Percentiles rank a stretch among this genome's conserved stretches.
Conservation (phyloP, 257 asterid species). For the Cruciata laevipes region DNA sequence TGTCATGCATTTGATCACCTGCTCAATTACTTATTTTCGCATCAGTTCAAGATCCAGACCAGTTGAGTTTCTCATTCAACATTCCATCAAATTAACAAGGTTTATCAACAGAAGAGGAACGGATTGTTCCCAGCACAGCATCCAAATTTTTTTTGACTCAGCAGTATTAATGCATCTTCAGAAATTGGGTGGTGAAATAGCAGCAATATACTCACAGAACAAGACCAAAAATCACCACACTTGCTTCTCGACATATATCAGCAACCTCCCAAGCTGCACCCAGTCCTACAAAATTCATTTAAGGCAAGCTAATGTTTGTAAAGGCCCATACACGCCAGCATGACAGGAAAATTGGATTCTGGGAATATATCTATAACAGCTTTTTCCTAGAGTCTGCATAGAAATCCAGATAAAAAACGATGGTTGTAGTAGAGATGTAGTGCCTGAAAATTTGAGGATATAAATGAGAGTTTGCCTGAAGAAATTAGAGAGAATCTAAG, state of each 20-base stretch:
- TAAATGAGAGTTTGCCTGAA: slow-evolving; percentile 59
- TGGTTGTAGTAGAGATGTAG: no score
- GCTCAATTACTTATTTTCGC: slow-evolving; percentile 75
- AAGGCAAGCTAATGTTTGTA: no score
- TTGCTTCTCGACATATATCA: slow-evolving; percentile 69
- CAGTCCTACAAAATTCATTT: slow-evolving; percentile 42
- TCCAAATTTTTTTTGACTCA: not conserved
- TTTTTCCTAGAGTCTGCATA: no score
- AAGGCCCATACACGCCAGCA: no score
- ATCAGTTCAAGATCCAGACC: not conserved
- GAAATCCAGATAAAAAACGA: no score
- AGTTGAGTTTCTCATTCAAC: not conserved
- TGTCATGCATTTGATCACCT: slow-evolving; percentile 65
- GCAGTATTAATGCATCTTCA: not conserved
- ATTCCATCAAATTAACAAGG: not conserved
- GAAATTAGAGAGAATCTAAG: no score
- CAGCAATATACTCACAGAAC: slow-evolving; percentile 60
- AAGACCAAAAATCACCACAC: slow-evolving; percentile 81
- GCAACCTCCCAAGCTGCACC: slow-evolving; percentile 99
- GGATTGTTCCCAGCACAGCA: slow-evolving; percentile 14
- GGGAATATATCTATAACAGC: no score
- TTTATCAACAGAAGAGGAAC: not conserved
- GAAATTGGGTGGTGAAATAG: slow-evolving; percentile 1
- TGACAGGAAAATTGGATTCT: not conserved
- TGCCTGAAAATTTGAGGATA: slow-evolving; percentile 93